Evolutionary conservation across 2,329 filamentous ascomycete species (phyloP).

Genomic region (Cladophialophora immunda): DNA sequence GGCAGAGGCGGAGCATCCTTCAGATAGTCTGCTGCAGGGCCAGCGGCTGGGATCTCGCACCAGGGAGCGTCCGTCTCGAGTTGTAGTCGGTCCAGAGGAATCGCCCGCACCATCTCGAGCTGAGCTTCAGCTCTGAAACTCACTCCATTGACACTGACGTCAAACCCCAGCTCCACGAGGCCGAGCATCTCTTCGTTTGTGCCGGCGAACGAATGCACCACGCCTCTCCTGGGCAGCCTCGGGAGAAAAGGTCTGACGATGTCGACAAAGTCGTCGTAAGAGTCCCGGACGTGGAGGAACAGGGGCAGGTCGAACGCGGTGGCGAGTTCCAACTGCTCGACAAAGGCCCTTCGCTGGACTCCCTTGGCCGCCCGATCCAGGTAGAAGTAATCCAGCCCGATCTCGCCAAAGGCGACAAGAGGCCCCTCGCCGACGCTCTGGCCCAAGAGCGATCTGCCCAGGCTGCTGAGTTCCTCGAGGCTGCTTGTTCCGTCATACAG

Average conservation of each 20-base stretch:
- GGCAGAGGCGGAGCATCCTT: neutral
- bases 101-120: constrained; percentile 57
- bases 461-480: neutral
- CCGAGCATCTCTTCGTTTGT: constrained; percentile 83
- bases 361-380: constrained; percentile 43
- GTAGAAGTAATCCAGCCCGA: neutral
- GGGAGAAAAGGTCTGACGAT: constrained; percentile 44
- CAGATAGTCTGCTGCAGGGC: neutral
- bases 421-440: neutral
- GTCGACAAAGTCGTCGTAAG: constrained; percentile 54
- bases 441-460: neutral
- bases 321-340: constrained; percentile 53
- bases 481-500: neutral
- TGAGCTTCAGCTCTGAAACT: constrained; percentile 94
- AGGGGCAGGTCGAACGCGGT: constrained; percentile 48
- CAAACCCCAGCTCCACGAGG: constrained; percentile 79
- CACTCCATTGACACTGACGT: constrained; percentile 94
- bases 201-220: constrained; percentile 65
- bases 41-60: neutral
- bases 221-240: neutral
- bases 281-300: constrained; percentile 47
- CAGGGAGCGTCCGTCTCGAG: constrained; percentile 48
- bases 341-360: constrained; percentile 53
- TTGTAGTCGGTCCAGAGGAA: constrained; percentile 45
- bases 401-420: neutral